Evolutionary conservation across 345 rosid genomes (phyloP).

Genomic region (Lagerstroemia speciosa): DNA sequence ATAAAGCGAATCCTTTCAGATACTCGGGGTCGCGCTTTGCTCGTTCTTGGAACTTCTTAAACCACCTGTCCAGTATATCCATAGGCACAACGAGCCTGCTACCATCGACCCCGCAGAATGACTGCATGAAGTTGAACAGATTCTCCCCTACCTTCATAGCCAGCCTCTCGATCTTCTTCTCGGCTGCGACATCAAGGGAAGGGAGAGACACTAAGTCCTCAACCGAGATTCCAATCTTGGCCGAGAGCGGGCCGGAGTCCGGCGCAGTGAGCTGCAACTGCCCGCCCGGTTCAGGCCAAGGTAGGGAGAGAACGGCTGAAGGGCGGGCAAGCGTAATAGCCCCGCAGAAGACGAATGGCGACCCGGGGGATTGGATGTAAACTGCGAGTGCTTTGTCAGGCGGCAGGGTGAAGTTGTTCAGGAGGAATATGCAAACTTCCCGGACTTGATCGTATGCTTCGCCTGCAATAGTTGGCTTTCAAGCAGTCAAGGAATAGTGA

Average conservation of each 20-base stretch:
- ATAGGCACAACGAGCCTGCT: conserved; percentile 78
- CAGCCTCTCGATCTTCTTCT: conserved; percentile 62
- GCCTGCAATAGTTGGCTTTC: conserved; percentile 27
- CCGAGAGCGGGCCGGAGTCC: conserved; percentile 46
- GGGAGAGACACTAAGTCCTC: conserved; percentile 57
- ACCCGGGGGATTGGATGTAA: conserved; percentile 86
- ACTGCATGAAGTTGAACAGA: conserved; percentile 90
- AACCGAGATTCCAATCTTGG: conserved; percentile 86
- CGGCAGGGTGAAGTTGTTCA: conserved; percentile 71
- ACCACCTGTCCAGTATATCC: conserved; percentile 97
- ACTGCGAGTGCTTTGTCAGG: conserved; percentile 90
- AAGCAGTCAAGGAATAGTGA: background rate
- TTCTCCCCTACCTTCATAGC: conserved; percentile 98
- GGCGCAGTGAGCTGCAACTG: conserved; percentile 59
- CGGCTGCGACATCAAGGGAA: conserved; percentile 68
- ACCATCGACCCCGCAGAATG: conserved; percentile 89
- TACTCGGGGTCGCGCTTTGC: conserved; percentile 87
- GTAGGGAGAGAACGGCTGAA: conserved; percentile 71
- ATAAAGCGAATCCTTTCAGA: conserved; percentile 67
- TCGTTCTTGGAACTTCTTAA: conserved; percentile 86
- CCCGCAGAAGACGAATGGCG: conserved; percentile 71
- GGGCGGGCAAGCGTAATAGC: conserved; percentile 75
- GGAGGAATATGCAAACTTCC: conserved; percentile 76
- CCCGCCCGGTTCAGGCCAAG: conserved; percentile 83
- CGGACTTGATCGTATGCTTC: conserved; percentile 77